Base-by-base conservation (phyloP, 306 rosid genomes). In the Dryas octopetala region DNA sequence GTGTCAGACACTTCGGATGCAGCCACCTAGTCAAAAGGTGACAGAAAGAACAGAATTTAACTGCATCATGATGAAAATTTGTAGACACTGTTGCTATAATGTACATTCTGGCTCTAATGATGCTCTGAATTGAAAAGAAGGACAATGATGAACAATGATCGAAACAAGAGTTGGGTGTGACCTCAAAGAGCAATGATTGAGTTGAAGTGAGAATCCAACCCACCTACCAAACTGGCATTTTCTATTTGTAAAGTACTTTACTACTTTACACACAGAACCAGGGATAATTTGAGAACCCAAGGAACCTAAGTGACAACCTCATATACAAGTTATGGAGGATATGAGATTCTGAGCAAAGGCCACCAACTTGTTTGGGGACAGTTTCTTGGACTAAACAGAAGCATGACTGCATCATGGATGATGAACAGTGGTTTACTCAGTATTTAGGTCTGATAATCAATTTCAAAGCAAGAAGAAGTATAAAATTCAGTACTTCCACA, bases 81-180 rank as follows among this genome's bases (percentile, higher is more conserved):
- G 5, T n/a, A 38, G 5, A 9, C 16, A 2, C 41, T 17, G 38
- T 71, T 71, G 9, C 44, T 44, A 9, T 55, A 43, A 48, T 8
- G 4, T 10, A 28, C 53, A 13, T 9, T 44, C 14, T 55, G 5
- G 3, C 41, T 55, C 13, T 6, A 12, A 19, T 11, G 5, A 44
- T 19, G 10, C 49, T 40, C 50, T 43, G 4, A 41, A 5, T n/a
- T 10, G 4, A 53, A 52, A 70, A n/a, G n/a, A n/a, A n/a, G 40
- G 62, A 23, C 48, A 38, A 53, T 1, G 7, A n/a, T n/a, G n/a
- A n/a, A n/a, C n/a, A n/a, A n/a, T n/a, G n/a, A n/a, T n/a, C n/a
- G n/a, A n/a, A n/a, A 53, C 40, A 70, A n/a, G 40, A 71, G 26
- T 70, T 38, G 23, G 23, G 17, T 41, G 64, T 54, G 74, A 41